Conservation (phyloP, 2,329 filamentous ascomycete genomes). For the Fusarium chaquense region DNA sequence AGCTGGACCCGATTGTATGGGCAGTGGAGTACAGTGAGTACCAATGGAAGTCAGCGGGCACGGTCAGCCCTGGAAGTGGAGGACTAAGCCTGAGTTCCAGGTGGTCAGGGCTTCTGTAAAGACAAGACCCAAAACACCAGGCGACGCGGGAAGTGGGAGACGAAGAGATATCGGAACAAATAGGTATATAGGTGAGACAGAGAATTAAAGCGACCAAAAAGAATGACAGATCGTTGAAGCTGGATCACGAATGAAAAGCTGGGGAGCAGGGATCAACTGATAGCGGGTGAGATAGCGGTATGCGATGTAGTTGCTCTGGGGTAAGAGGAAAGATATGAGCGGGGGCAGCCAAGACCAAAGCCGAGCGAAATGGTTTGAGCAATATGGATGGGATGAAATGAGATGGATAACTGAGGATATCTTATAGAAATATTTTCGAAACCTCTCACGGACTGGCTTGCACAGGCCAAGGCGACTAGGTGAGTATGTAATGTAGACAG, state of each 20-base stretch:
- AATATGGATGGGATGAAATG: not conserved
- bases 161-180: slow-evolving; percentile 20
- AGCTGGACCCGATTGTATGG: slow-evolving; percentile 25
- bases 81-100: slow-evolving; percentile 6
- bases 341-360: slow-evolving; percentile 34
- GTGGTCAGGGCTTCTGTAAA: slow-evolving; percentile 21
- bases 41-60: slow-evolving; percentile 23
- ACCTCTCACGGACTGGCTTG: not conserved
- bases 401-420: not conserved
- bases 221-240: slow-evolving; percentile 34
- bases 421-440: slow-evolving; percentile 5
- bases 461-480: not conserved
- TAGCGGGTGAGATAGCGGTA: slow-evolving; percentile 49
- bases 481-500: too few relatives aligned
- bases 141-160: slow-evolving; percentile 2
- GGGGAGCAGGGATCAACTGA: slow-evolving; percentile 42
- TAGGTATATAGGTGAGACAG: slow-evolving; percentile 9
- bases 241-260: slow-evolving; percentile 40
- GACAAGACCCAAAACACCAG: slow-evolving; percentile 17
- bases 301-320: slow-evolving; percentile 46
- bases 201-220: slow-evolving; percentile 31
- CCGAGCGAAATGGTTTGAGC: slow-evolving; percentile 6
- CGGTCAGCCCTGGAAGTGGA: slow-evolving; percentile 38
- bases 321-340: slow-evolving; percentile 47
- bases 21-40: slow-evolving; percentile 40